Base-by-base conservation (phyloP, 441 rosid species). In the Eugenia klotzschiana region DNA sequence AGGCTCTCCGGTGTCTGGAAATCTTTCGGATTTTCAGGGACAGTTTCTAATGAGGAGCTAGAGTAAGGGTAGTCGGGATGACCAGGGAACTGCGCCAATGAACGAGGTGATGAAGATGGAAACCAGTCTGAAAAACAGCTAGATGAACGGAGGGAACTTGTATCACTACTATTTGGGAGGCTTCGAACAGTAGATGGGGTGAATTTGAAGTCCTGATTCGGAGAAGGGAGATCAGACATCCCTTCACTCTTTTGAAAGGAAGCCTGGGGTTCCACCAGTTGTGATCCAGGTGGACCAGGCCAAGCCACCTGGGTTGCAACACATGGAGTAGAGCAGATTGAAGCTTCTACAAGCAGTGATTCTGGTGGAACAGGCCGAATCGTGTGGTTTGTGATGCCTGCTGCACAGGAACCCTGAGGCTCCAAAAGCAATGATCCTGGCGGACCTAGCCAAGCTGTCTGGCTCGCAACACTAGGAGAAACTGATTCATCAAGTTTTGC, bases 1-100 rank as follows among this genome's bases (percentile, higher is more conserved):
- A 23, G 69, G 82, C 84, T 64, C 80, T 55, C 84, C 18, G 87
- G 83, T 57, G 87, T 82, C 49, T 79, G 84, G 18, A 53, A 46
- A 58, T 27, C 41, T 15, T 25, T 49, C 11, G 83, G 83, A 37
- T 60, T 74, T 41, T 43, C 20, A 51, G 57, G 29, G 82, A 51
- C 33, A 23, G 77, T 10, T 46, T 18, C 26, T 8, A 51, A 51
- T 37, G 79, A 77, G 54, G 80, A 84, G 82, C 80, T 41, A 23
- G 25, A 64, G 55, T 50, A 58, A 56, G 29, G 79, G 15, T 56
- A 82, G 53, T 85, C 60, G 2, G 82, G 69, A 77, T 60, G 60
- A 16, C 84, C 14, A 3, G 64, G 82, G 50, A 79, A 51, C 51
- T 40, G 27, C 27, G 82, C 16, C 41, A 1, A 51, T 23, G 77